Evolutionary conservation across 371 early-diverging fungal species (phyloP), one percentile per base, ranked within the genome.

Genomic region (Mucor ambiguus): DNA sequence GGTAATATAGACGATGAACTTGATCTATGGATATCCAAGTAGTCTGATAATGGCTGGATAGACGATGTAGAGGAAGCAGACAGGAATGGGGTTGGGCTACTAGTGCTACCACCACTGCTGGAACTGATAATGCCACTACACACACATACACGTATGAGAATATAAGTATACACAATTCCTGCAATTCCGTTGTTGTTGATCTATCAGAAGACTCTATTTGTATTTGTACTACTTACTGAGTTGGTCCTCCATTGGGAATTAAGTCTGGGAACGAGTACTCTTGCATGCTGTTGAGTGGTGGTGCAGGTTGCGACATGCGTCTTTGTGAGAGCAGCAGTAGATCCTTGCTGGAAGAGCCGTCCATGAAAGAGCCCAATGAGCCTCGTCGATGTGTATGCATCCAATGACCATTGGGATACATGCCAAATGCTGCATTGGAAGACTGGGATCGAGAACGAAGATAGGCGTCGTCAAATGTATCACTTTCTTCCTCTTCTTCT

Each of bases 381-480:
- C 74, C 70, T 5, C 69, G 66, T 32, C 74, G 35, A 29, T 41
- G 46, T 9, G 56, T 44, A 4, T 44, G 46, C 22, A 24, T 49
- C 63, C 63, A 63, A 24, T 29, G 38, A 2, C 37, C 52, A 41
- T 41, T 20, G n/a, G 72, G 48, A 64, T 67, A 22, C 32, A 74
- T 37, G n/a, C 71, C 72, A 60, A 80, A 71, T 0, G 74, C 73
- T n/a, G 78, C 78, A 16, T 75, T 77, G 9, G 77, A 73, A 0
- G 82, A 79, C 63, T 78, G 70, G 18, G 82, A 79, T 11, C 79
- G 65, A 33, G 70, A 55, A 32, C 78, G 64, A 29, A 72, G 65
- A 30, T 72, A 66, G 16, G 75, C 70, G 30, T 70, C 73, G 35
- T 64, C 62, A 58, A 43, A 65, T 49, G 46, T 59, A 49, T 61